Base-by-base conservation (phyloP, 2,329 filamentous ascomycete genomes). In the Fusarium oxysporum region DNA sequence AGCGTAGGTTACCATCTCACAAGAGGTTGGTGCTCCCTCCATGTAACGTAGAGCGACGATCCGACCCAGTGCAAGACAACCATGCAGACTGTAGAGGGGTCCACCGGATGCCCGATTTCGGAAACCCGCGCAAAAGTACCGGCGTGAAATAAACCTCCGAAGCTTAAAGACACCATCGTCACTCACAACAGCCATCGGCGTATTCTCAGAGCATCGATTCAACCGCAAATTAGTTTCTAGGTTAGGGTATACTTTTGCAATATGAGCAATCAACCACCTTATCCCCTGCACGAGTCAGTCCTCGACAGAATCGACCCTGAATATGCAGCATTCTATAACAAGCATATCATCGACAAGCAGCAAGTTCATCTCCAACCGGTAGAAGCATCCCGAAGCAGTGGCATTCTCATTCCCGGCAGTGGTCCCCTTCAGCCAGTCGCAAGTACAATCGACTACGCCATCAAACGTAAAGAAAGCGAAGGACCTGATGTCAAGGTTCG, bases 331-430 rank as follows among this genome's bases (percentile, higher is more conserved):
- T 69, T 69, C 0, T 65, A 69, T 6, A 69, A 69, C n/a, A 69
- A 69, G 3, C 66, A 69, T 17, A 69, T 69, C 16, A 30, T 65
- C 21, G 59, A 69, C 6, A 69, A 69, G 8, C 65, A 69, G 11
- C 66, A 69, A 35, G 66, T 69, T 0, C 65, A 69, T 12, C 65
- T 69, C 3, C 58, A 69, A 28, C 58, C 65, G 3, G 43, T 69
- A 19, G 35, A 57, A 16, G 40, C 58, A 0, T 69, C 66, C 0
- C 58, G 66, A 19, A 37, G 44, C 1, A 69, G 65, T 3, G 65
- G 58, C 0, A 33, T 65, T 6, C 66, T 69, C 14, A 64, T 69
- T 0, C 65, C 65, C 0, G 66, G 66, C 3, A 56, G 57, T 2
- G 66, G 66, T 2, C 65, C 66, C 2, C 8, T 64, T 0, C 65